A percentile compares a stretch with the other conserved stretches of the same genome.
phyloP scores from a whole-genome alignment of 345 rosid genomes.

The Aegle marmelos region DNA sequence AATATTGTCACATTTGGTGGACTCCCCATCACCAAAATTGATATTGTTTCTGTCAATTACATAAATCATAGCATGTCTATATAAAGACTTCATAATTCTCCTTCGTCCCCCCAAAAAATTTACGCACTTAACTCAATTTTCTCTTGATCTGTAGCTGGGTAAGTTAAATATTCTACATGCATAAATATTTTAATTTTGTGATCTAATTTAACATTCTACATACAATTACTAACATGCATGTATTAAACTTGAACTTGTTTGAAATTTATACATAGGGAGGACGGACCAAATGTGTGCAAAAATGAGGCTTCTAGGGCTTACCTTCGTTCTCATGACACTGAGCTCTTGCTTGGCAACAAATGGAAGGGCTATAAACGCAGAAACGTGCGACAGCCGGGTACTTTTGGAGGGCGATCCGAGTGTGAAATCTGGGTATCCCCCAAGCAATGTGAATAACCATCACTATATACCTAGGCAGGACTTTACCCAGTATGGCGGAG shows the following conservation, averaged over 20 bases:
- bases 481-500: constrained; percentile 12
- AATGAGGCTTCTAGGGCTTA: constrained; percentile 24
- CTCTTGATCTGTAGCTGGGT: not conserved
- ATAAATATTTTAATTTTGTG: not conserved
- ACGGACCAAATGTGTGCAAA: not conserved
- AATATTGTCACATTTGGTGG: constrained; percentile 37
- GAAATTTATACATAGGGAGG: not conserved
- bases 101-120: not conserved
- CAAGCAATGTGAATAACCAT: constrained; percentile 17
- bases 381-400: not conserved
- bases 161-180: not conserved
- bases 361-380: not conserved
- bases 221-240: not conserved
- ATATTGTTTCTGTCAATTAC: not conserved
- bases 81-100: not conserved
- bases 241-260: not conserved
- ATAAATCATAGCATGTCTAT: constrained; percentile 1
- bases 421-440: not conserved
- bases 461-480: constrained; percentile 26
- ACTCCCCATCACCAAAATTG: constrained; percentile 9
- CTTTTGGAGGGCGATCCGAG: not conserved
- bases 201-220: not conserved
- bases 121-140: not conserved
- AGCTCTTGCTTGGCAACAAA: constrained; percentile 22
- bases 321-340: constrained; percentile 20